Conservation (phyloP, 169 alveolate species). For the Plasmodium inui region DNA sequence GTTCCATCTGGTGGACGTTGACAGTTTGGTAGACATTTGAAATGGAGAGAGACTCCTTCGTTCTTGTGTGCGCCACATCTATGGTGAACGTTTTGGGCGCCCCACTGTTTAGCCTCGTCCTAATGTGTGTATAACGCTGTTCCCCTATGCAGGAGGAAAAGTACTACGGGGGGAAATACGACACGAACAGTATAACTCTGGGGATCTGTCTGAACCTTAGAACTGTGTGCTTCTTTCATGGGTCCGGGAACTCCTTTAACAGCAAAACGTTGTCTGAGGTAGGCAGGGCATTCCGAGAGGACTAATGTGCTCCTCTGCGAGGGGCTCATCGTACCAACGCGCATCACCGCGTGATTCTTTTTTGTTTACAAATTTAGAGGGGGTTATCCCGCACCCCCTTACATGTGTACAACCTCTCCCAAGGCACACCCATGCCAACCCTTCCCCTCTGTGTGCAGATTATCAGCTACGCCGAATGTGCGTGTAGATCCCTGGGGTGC, state of each 20-base stretch:
- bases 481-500: conserved; percentile 53
- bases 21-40: conserved; percentile 10
- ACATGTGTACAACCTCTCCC: not conserved
- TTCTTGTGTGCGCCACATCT: not conserved
- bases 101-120: not conserved
- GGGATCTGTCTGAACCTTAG: conserved; percentile 53
- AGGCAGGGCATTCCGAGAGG: not conserved
- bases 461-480: conserved; percentile 48
- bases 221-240: conserved; percentile 66
- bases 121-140: not conserved
- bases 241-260: conserved; percentile 43
- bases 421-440: not conserved
- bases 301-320: not conserved
- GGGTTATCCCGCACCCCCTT: not conserved
- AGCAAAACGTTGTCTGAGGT: conserved; percentile 44
- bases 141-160: conserved; percentile 42
- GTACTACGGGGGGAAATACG: conserved; percentile 42
- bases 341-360: not conserved
- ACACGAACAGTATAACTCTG: conserved; percentile 45
- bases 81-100: not conserved
- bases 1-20: conserved; percentile 59
- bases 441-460: not conserved
- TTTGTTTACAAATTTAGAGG: not conserved
- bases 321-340: not conserved
- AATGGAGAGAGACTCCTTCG: not conserved